Evolutionary conservation across 768 basidiomycete genomes (phyloP).

Genomic region (Mycena filopes): DNA sequence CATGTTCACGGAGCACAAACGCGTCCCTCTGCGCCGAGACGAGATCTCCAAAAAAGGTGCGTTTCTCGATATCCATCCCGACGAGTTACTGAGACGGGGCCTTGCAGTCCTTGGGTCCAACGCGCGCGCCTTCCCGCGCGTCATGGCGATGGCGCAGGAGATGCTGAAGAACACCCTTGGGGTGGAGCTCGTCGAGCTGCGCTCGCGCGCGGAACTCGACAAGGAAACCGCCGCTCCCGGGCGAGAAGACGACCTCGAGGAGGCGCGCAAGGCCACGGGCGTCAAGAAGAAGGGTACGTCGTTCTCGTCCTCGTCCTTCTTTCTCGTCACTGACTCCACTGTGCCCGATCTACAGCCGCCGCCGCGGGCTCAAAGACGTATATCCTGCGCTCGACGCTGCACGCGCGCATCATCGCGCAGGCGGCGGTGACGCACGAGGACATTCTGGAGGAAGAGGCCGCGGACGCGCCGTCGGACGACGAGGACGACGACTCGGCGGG

Average conservation of each 20-base stretch:
- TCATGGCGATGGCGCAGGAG: conserved; percentile 72
- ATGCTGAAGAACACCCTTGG: conserved; percentile 76
- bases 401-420: conserved; percentile 68
- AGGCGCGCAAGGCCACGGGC: conserved; percentile 60
- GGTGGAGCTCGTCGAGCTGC: conserved; percentile 87
- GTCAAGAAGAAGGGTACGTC: conserved; percentile 75
- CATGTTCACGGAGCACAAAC: conserved; percentile 81
- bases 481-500: conserved; percentile 59
- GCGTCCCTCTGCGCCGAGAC: conserved; percentile 75
- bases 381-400: conserved; percentile 81
- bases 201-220: conserved; percentile 66
- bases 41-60: conserved; percentile 89
- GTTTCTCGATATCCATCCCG: neutral
- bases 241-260: conserved; percentile 57
- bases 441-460: conserved; percentile 58
- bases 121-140: conserved; percentile 68
- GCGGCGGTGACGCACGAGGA: conserved; percentile 67
- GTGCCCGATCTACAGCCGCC: conserved; percentile 55
- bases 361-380: conserved; percentile 79
- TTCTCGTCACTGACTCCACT: conserved; percentile 1
- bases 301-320: neutral
- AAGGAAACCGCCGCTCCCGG: conserved; percentile 49
- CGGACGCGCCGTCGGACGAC: conserved; percentile 62
- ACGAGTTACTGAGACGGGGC: neutral
- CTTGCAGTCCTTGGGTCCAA: conserved; percentile 48